Base-by-base conservation (phyloP, 371 early-diverging fungal genomes). In the Sporodiniella umbellata region DNA sequence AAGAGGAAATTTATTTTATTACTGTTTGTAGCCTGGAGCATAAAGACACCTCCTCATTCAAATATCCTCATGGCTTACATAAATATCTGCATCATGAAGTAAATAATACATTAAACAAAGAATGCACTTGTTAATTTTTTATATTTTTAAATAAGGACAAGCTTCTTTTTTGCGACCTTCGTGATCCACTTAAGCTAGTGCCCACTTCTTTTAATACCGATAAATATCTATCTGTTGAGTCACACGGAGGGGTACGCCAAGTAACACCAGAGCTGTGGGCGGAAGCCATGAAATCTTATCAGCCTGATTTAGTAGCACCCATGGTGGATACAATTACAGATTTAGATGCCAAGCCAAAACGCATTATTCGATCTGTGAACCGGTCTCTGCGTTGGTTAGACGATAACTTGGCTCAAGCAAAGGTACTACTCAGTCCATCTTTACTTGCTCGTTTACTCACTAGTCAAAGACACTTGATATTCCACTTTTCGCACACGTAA, bases 311-410 rank as follows among this genome's bases (percentile, higher is more conserved):
- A 15, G 49, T 68, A 4, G 77, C 77, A 1, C 33, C 74, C 17
- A 71, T 75, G 46, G 64, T 78, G 0, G 76, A 79, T 54, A 45
- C 67, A 4, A 51, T 75, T 3, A 67, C 76, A 17, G 82, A 80
- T 21, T 42, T 68, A 10, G 75, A 68, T 6, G 69, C 73, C 22
- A 73, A 78, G 18, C 62, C 59, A 15, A 89, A 86, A 47, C 78
- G 90, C 33, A 73, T 85, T 4, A 58, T 58, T 30, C 82, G 79
- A 56, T 84, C 89, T 5, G 84, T 88, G 0, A 77, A 84, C 46
- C 70, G 90, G 45, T 75, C 87, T 1, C 56, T 82, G 12, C 74
- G 74, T 19, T 90, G 90, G 90, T 53, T 74, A 14, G 75, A 70
- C 42, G 51, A 54, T 11, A 66, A 61, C 37, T 30, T 68, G 6